Percentiles rank a stretch among this genome's conserved stretches.
phyloP scores from a whole-genome alignment of 1,284 basidiomycete genomes.

The Butyriboletus appendiculatus region DNA sequence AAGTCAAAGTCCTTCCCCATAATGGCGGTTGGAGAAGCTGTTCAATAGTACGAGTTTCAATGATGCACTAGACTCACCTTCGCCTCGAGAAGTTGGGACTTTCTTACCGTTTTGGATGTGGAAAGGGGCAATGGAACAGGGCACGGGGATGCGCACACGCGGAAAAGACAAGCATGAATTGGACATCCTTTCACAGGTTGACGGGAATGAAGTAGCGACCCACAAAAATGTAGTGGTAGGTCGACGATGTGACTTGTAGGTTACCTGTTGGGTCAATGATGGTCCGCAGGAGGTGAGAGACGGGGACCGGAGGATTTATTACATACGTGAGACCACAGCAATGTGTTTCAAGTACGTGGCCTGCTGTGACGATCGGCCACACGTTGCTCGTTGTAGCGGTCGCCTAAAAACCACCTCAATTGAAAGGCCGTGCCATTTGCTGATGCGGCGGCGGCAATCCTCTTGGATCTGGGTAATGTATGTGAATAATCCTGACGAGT shows the following conservation, averaged over 20 bases:
- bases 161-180: constrained; percentile 8
- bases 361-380: constrained; percentile 30
- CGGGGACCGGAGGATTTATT: constrained; percentile 12
- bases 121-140: constrained; percentile 20
- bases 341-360: constrained; percentile 25
- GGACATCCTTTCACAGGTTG: constrained; percentile 2
- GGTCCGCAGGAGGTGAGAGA: background rate
- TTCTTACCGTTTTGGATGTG: constrained; percentile 6
- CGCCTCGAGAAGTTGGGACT: constrained; percentile 1
- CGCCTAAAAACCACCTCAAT: constrained; percentile 23
- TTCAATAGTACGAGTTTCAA: constrained; percentile 13
- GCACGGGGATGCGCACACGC: constrained; percentile 7
- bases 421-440: constrained; percentile 18
- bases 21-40: constrained; percentile 10
- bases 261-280: constrained; percentile 12
- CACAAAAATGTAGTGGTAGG: background rate
- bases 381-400: constrained; percentile 17
- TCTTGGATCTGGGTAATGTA: constrained; percentile 18
- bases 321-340: constrained; percentile 21
- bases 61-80: constrained; percentile 13
- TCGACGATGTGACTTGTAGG: constrained; percentile 3
- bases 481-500: background rate
- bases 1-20: constrained; percentile 9
- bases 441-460: background rate
- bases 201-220: constrained; percentile 28